Evolutionary conservation across 768 basidiomycete species (phyloP).

Genomic region (Udeniomyces megalosporus): DNA sequence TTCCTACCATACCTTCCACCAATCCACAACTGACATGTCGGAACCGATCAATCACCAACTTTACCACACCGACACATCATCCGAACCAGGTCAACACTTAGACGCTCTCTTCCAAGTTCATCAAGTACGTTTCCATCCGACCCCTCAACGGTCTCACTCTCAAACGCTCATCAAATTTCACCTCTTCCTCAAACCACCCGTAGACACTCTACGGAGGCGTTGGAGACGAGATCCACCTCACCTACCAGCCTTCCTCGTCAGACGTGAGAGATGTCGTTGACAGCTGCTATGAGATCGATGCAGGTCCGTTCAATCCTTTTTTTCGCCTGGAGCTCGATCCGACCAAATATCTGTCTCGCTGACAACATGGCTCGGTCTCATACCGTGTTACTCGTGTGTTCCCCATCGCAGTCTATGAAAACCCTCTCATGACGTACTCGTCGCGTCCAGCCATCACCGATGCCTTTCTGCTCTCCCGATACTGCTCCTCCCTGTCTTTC

Average conservation of each 20-base stretch:
- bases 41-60: no score
- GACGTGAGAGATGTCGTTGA: not conserved
- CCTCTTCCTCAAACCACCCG: not conserved
- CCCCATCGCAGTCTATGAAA: conserved; percentile 7
- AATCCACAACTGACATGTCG: no score
- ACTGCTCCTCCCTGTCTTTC: not conserved
- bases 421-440: conserved; percentile 6
- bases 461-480: conserved; percentile 8
- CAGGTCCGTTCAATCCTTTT: not conserved
- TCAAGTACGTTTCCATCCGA: no score
- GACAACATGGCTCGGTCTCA: not conserved
- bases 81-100: no score
- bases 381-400: not conserved
- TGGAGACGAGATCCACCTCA: not conserved
- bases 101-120: no score
- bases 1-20: no score
- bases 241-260: not conserved
- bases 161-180: no score
- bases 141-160: no score
- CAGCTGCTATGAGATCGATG: conserved; percentile 5
- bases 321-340: not conserved
- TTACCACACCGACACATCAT: no score
- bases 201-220: conserved; percentile 7
- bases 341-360: not conserved
- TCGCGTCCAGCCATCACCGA: conserved; percentile 3